These are phyloP conservation scores for Termitomyces sp. DNA, from an alignment of 768 basidiomycete species.

Conservation along the genomic window DNA sequence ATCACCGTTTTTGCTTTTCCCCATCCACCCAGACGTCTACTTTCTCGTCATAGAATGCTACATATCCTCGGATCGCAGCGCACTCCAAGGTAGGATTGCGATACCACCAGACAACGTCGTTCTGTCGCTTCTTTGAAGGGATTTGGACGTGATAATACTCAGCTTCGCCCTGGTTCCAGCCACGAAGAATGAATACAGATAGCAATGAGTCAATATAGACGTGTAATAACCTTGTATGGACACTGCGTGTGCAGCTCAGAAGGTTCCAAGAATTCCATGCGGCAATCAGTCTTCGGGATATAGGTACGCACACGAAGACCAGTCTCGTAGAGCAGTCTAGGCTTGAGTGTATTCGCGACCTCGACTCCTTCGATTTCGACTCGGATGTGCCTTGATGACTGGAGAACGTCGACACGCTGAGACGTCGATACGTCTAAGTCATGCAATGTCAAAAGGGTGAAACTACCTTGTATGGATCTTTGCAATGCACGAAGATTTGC, in stretches of 20 bases:
- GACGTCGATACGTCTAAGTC: not conserved
- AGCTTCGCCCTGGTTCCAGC: conserved; percentile 44
- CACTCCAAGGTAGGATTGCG: conserved; percentile 47
- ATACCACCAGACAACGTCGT: conserved; percentile 64
- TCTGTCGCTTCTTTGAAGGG: conserved; percentile 34
- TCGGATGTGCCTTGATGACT: conserved; percentile 56
- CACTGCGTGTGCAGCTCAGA: conserved; percentile 45
- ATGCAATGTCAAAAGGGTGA: not conserved
- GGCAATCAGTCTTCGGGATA: conserved; percentile 53
- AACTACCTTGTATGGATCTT: conserved; percentile 64
- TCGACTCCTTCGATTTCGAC: conserved; percentile 59
- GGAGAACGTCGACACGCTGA: conserved; percentile 57
- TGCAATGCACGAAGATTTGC: conserved; percentile 52
- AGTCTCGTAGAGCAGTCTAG: conserved; percentile 56
- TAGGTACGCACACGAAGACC: conserved; percentile 51
- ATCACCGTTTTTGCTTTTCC: conserved; percentile 35
- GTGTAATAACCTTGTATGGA: conserved; percentile 53
- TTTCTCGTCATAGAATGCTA: conserved; percentile 64
- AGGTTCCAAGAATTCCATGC: conserved; percentile 41
- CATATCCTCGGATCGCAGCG: conserved; percentile 40
- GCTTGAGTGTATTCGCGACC: conserved; percentile 50
- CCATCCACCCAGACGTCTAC: conserved; percentile 63
- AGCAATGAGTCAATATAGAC: not conserved
- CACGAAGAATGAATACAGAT: not conserved
- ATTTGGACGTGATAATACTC: conserved; percentile 50